Base-by-base conservation (phyloP, 2,329 filamentous ascomycete species). In the Sclerotinia borealis region DNA sequence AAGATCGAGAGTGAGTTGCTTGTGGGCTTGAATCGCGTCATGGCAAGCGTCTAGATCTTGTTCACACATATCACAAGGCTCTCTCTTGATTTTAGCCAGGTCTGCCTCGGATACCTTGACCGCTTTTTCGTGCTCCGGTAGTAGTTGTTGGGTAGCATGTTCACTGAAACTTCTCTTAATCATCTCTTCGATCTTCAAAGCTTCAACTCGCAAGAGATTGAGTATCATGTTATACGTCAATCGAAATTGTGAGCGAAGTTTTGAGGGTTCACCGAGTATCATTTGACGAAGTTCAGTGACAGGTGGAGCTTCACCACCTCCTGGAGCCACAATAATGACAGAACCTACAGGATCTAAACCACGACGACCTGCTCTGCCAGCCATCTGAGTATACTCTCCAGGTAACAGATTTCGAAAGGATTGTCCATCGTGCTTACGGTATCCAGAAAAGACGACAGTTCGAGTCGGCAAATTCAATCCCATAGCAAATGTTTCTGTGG, bases 151-250 rank as follows among this genome's bases (percentile, higher is more conserved):
- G 0, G 93, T 98, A 29, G 93, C 93, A 76, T 99, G 95, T 76
- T 99, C 95, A 59, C 93, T 97, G 80, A 99, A 99, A 75, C 93
- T 97, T 68, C 95, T 89, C 82, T 99, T 99, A 80, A 99, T 99
- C 95, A 99, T 99, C 77, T 99, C 95, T 75, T 99, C 95, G 70
- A 99, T 98, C 79, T 97, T 98, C 68, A 99, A 79, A 2, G 95
- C 95, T 76, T 99, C 95, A 2, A 99, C 95, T 41, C 95, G 89
- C 55, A 99, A 81, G 37, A 99, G 81, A 73, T 98, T 99, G 36
- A 99, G 80, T 65, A 99, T 99, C 95, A 99, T 99, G 77, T 98
- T 99, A 80, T 99, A 99, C 0, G 96, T 99, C 54, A 99, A 81
- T 65, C 95, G 86, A 81, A 99, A 99, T 73, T 99, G 95, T 8